Percentiles rank a stretch among this genome's conserved stretches.
Conservation (phyloP, 2,329 filamentous ascomycete species). For the Xylaria sp. region DNA sequence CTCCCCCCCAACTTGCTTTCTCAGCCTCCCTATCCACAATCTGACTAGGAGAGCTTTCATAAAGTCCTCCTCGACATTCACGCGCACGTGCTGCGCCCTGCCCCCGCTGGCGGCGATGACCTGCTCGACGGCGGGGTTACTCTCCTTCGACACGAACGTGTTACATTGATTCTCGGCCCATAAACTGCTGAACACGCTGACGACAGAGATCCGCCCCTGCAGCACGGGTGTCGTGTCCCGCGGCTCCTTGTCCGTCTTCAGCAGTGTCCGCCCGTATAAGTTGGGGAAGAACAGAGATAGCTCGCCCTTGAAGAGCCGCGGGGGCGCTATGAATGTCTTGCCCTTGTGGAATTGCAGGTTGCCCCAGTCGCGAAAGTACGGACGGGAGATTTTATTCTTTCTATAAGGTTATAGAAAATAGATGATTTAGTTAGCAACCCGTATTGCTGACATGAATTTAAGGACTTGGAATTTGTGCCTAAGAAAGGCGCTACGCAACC, state of each 20-base stretch:
- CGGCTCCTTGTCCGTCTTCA: constrained; percentile 62
- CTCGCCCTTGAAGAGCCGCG: constrained; percentile 84
- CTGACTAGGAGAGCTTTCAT: constrained; percentile 71
- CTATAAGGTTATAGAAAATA: constrained; percentile 6
- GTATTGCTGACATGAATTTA: too few relatives aligned
- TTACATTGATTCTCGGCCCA: constrained; percentile 88
- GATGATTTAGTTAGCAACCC: constrained; percentile 22
- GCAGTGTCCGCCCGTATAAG: constrained; percentile 81
- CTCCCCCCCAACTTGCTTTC: constrained; percentile 60
- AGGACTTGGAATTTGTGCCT: too few relatives aligned
- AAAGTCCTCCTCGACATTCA: constrained; percentile 88
- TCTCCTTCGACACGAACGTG: constrained; percentile 73
- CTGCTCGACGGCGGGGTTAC: constrained; percentile 76
- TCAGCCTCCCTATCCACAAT: constrained; percentile 66
- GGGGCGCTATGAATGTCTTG: constrained; percentile 90
- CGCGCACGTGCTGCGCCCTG: constrained; percentile 78
- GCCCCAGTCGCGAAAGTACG: constrained; percentile 96
- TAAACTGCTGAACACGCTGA: constrained; percentile 81
- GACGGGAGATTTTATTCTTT: constrained; percentile 59
- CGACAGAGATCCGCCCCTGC: constrained; percentile 77
- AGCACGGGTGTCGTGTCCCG: constrained; percentile 81
- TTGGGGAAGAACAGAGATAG: constrained; percentile 94
- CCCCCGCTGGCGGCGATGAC: constrained; percentile 66
- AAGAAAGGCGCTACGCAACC: neutral
- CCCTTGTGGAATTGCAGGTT: constrained; percentile 86